Percentiles rank a stretch among this genome's conserved stretches.
These are phyloP conservation scores for Kwoniella europaea DNA, from an alignment of 768 basidiomycete species.

Conservation along the genomic window DNA sequence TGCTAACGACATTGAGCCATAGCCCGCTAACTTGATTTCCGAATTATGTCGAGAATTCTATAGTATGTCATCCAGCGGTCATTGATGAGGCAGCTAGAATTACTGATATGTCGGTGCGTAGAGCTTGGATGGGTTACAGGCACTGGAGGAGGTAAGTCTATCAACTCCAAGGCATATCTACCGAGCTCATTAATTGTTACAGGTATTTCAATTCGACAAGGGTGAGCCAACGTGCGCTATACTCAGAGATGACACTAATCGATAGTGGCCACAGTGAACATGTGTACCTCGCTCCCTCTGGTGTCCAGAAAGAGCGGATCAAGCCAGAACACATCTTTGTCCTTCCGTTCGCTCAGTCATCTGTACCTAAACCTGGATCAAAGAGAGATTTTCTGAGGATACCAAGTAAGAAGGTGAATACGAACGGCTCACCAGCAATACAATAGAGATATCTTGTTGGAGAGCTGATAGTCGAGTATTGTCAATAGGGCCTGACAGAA, in stretches of 20 bases:
- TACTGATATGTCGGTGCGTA: slow-evolving; percentile 19
- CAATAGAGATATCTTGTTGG: background rate
- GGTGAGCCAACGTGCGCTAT: slow-evolving; percentile 60
- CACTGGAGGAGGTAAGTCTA: slow-evolving; percentile 65
- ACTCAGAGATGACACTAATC: background rate
- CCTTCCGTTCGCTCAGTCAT: slow-evolving; percentile 73
- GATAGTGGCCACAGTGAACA: slow-evolving; percentile 64
- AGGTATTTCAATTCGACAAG: slow-evolving; percentile 74
- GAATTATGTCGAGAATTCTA: slow-evolving; percentile 85
- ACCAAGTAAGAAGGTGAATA: slow-evolving; percentile 64
- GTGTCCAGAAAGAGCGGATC: slow-evolving; percentile 89
- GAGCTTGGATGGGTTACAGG: slow-evolving; percentile 88
- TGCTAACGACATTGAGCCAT: background rate
- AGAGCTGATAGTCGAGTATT: too few relatives aligned
- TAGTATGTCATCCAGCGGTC: slow-evolving; percentile 51
- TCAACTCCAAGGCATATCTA: too few relatives aligned
- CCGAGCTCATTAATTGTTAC: background rate
- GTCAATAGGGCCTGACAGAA: slow-evolving; percentile 69
- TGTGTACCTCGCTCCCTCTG: slow-evolving; percentile 85
- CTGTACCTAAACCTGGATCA: slow-evolving; percentile 66
- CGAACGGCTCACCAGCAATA: background rate
- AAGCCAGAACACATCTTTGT: slow-evolving; percentile 84
- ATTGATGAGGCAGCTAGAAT: too few relatives aligned
- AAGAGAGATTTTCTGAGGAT: slow-evolving; percentile 79
- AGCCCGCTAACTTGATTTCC: slow-evolving; percentile 86